phyloP scores from a whole-genome alignment of 75 land plant species.

The Cupressus sempervirens region DNA sequence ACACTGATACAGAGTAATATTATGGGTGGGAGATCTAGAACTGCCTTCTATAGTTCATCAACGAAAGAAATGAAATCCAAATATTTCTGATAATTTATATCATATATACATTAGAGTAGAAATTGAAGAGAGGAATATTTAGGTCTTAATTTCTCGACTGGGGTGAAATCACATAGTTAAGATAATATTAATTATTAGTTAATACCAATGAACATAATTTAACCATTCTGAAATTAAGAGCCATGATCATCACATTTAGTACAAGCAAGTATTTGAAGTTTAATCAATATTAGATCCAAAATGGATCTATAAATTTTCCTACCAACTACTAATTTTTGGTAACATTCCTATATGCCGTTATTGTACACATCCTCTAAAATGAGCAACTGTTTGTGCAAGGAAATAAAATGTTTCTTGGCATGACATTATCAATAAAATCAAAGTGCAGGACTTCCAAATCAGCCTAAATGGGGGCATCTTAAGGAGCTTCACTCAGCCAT shows the following conservation, averaged over 20 bases:
- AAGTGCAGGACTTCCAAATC: conserved; percentile 33
- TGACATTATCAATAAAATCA: not conserved
- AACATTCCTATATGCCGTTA: too few relatives aligned
- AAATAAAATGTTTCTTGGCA: not conserved
- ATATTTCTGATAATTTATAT: not conserved
- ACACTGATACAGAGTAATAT: not conserved
- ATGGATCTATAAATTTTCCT: not conserved
- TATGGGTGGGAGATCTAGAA: not conserved
- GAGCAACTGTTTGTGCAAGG: not conserved
- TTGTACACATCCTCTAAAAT: not conserved
- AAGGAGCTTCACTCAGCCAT: conserved; percentile 55
- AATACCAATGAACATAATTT: not conserved
- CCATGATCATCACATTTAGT: not conserved
- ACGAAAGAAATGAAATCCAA: not conserved
- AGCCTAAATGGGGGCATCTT: conserved; percentile 63
- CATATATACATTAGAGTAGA: too few relatives aligned
- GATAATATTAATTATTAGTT: not conserved
- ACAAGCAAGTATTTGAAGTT: not conserved
- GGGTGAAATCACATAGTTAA: too few relatives aligned
- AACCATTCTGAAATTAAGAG: not conserved
- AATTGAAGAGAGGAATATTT: too few relatives aligned
- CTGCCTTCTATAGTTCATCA: not conserved
- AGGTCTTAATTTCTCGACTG: too few relatives aligned
- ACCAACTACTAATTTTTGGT: not conserved
- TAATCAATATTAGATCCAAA: not conserved